phyloP scores from a whole-genome alignment of 208 protist species.

The Trypanosoma mega region DNA sequence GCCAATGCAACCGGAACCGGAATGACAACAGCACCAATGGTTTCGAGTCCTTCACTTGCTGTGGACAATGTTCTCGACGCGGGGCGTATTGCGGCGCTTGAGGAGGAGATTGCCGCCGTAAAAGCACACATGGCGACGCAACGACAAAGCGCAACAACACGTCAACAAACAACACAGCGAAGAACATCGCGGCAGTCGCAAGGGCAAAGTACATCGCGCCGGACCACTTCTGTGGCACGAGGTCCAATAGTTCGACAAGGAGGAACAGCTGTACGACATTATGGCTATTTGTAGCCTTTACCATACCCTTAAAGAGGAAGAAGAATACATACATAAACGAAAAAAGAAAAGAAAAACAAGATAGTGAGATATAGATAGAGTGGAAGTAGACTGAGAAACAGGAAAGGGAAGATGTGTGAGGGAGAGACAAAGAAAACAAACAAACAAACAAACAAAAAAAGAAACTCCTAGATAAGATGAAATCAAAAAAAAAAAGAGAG shows the following conservation, averaged over 20 bases:
- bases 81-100: constrained; percentile 35
- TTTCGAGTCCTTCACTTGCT: neutral
- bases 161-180: constrained; percentile 10
- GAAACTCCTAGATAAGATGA: neutral
- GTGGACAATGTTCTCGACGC: neutral
- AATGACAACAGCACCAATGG: constrained; percentile 4
- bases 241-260: constrained; percentile 50
- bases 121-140: constrained; percentile 49
- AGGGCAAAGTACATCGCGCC: constrained; percentile 4
- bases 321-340: neutral
- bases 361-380: neutral
- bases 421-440: neutral
- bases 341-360: neutral
- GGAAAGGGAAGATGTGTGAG: neutral
- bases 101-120: constrained; percentile 70
- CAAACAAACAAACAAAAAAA: neutral
- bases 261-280: constrained; percentile 59
- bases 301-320: neutral
- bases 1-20: constrained; percentile 6
- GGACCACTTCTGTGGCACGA: neutral
- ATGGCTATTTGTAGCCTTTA: constrained; percentile 48
- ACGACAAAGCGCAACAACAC: neutral
- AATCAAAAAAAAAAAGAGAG: constrained; percentile 2
- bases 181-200: neutral
- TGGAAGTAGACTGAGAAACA: neutral